Percentiles rank a stretch among this genome's conserved stretches.
Evolutionary conservation across 306 rosid species (phyloP).

Genomic region (Carpinus viminea): DNA sequence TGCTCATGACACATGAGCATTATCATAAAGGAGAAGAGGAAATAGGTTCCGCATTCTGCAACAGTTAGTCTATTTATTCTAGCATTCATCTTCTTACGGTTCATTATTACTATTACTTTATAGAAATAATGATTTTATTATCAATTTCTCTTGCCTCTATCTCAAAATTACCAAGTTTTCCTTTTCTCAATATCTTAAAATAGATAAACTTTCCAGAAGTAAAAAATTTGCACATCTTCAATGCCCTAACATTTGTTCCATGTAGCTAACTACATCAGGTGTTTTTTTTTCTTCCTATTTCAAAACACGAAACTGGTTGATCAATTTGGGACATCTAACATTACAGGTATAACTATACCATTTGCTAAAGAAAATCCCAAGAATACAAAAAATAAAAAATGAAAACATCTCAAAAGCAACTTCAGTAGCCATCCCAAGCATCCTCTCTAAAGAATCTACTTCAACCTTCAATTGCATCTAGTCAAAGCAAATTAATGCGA

Average conservation of each 20-base stretch:
- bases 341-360: too few relatives aligned
- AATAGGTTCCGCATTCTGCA: conserved; percentile 27
- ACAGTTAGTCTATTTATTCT: neutral
- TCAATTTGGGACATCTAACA: too few relatives aligned
- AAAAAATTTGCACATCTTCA: too few relatives aligned
- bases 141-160: too few relatives aligned
- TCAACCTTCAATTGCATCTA: neutral
- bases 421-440: neutral
- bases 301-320: neutral
- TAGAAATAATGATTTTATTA: neutral
- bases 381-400: neutral
- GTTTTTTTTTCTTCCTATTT: neutral
- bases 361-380: neutral
- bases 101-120: neutral
- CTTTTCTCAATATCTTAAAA: too few relatives aligned
- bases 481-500: neutral
- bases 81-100: neutral
- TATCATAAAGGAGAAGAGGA: conserved; percentile 23
- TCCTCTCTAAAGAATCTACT: neutral
- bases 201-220: too few relatives aligned
- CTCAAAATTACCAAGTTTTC: too few relatives aligned
- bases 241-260: neutral
- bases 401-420: neutral
- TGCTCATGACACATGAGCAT: conserved; percentile 44
- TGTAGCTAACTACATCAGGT: neutral